These are phyloP conservation scores for Haplographium delicatum DNA, from an alignment of 495 filamentous ascomycete species.

Conservation along the genomic window DNA sequence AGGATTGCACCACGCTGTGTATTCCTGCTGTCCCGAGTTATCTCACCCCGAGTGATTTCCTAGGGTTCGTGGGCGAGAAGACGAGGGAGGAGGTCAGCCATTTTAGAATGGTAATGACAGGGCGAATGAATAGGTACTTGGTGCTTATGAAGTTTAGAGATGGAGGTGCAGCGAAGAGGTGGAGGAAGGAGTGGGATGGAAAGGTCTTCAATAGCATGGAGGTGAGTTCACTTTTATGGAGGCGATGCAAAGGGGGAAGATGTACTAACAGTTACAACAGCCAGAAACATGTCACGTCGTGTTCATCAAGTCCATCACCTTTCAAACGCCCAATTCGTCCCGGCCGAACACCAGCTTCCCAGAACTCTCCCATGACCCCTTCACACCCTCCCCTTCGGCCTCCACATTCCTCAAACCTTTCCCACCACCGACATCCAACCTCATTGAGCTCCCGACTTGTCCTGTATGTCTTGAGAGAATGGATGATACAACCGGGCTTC, in stretches of 20 bases:
- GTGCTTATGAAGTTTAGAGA: slow-evolving; percentile 94
- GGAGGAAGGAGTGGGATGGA: slow-evolving; percentile 87
- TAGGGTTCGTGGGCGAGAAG: slow-evolving; percentile 88
- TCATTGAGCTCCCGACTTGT: slow-evolving; percentile 91
- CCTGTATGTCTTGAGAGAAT: slow-evolving; percentile 96
- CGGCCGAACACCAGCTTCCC: slow-evolving; percentile 45
- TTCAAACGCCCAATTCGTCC: slow-evolving; percentile 41
- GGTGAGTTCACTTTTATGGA: slow-evolving; percentile 61
- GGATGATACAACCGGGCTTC: slow-evolving; percentile 91
- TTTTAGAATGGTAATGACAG: slow-evolving; percentile 91
- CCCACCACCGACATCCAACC: slow-evolving; percentile 82
- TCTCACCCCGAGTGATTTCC: slow-evolving; percentile 81
- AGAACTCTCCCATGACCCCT: slow-evolving; percentile 59
- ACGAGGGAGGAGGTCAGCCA: slow-evolving; percentile 87
- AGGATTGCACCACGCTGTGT: slow-evolving; percentile 84
- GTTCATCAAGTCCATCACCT: slow-evolving; percentile 83
- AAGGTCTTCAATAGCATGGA: slow-evolving; percentile 93
- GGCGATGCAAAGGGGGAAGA: too few species aligned
- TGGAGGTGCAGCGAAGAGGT: slow-evolving; percentile 64
- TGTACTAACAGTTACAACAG: slow-evolving; percentile 39
- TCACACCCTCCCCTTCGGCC: slow-evolving; percentile 49
- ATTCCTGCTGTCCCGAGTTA: slow-evolving; percentile 94
- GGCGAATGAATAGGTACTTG: slow-evolving; percentile 86
- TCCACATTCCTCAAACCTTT: slow-evolving; percentile 71
- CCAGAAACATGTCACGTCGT: slow-evolving; percentile 96